These are phyloP conservation scores for Cercophora newfieldiana DNA, from an alignment of 495 filamentous ascomycete species.

Conservation along the genomic window DNA sequence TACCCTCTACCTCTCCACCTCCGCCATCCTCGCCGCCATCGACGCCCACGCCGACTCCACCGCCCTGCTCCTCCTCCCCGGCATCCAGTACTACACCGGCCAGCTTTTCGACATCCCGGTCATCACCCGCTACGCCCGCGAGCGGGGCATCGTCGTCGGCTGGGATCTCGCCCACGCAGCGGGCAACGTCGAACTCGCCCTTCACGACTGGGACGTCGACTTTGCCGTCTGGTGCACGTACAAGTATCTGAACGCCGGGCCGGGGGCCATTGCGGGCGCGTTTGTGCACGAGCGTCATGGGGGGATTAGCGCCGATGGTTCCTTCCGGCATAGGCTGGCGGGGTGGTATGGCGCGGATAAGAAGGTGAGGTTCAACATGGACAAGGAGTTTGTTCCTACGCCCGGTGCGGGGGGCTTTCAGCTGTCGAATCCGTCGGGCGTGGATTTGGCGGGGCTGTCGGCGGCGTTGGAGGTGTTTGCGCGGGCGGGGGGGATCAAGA, in stretches of 20 bases:
- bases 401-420: slow-evolving; percentile 65
- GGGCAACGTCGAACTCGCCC: slow-evolving; percentile 76
- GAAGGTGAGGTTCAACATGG: slow-evolving; percentile 71
- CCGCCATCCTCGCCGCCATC: slow-evolving; percentile 73
- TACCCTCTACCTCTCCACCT: slow-evolving; percentile 57
- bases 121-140: slow-evolving; percentile 78
- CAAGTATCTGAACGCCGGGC: slow-evolving; percentile 91
- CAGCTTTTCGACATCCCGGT: slow-evolving; percentile 80
- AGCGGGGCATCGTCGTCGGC: slow-evolving; percentile 71
- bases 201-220: slow-evolving; percentile 95
- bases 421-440: slow-evolving; percentile 62
- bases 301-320: slow-evolving; percentile 33
- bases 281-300: slow-evolving; percentile 78
- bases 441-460: slow-evolving; percentile 64
- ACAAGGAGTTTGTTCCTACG: slow-evolving; percentile 68
- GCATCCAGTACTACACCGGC: slow-evolving; percentile 91
- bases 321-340: slow-evolving; percentile 50
- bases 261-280: slow-evolving; percentile 76
- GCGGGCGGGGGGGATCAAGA: slow-evolving; percentile 62
- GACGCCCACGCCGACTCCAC: slow-evolving; percentile 73
- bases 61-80: slow-evolving; percentile 80
- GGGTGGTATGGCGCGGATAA: slow-evolving; percentile 89
- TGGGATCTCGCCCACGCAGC: slow-evolving; percentile 95
- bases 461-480: slow-evolving; percentile 74
- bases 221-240: slow-evolving; percentile 94